Evolutionary conservation across 352 stramenopile genomes (phyloP).

Genomic region (Chrysophaeum taylorii): DNA sequence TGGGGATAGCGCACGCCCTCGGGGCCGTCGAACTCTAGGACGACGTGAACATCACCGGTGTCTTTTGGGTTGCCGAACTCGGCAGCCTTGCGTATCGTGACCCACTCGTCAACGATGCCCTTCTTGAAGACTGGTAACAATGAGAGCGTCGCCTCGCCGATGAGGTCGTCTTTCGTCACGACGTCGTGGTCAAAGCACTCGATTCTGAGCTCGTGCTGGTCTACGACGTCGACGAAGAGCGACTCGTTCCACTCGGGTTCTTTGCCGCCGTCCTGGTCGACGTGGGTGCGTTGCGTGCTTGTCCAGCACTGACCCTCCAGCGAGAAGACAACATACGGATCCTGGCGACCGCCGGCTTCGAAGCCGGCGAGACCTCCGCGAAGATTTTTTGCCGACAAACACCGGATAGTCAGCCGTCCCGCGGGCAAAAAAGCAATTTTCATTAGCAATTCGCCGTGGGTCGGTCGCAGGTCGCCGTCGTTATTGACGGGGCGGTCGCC

Average conservation of each 20-base stretch:
- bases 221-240: slow-evolving; percentile 75
- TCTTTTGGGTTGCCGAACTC: slow-evolving; percentile 70
- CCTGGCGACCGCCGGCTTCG: slow-evolving; percentile 27
- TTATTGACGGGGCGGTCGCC: slow-evolving; percentile 18
- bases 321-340: slow-evolving; percentile 37
- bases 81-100: slow-evolving; percentile 68
- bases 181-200: slow-evolving; percentile 78
- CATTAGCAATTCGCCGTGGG: slow-evolving; percentile 58
- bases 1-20: slow-evolving; percentile 70
- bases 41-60: slow-evolving; percentile 66
- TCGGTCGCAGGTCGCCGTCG: slow-evolving; percentile 35
- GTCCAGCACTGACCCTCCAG: slow-evolving; percentile 54
- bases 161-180: slow-evolving; percentile 67
- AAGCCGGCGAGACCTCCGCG: too few relatives aligned
- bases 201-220: slow-evolving; percentile 75
- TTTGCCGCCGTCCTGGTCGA: slow-evolving; percentile 62
- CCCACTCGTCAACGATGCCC: slow-evolving; percentile 67
- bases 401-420: slow-evolving; percentile 51
- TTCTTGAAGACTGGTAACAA: slow-evolving; percentile 75
- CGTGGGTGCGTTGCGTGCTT: slow-evolving; percentile 63
- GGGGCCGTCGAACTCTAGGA: slow-evolving; percentile 69
- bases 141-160: slow-evolving; percentile 63
- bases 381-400: slow-evolving; percentile 28
- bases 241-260: slow-evolving; percentile 68
- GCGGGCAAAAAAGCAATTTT: slow-evolving; percentile 67